Evolutionary conservation across 129 eudicot genomes (phyloP), one percentile per base, ranked within the genome.

Genomic region (Centella asiatica): DNA sequence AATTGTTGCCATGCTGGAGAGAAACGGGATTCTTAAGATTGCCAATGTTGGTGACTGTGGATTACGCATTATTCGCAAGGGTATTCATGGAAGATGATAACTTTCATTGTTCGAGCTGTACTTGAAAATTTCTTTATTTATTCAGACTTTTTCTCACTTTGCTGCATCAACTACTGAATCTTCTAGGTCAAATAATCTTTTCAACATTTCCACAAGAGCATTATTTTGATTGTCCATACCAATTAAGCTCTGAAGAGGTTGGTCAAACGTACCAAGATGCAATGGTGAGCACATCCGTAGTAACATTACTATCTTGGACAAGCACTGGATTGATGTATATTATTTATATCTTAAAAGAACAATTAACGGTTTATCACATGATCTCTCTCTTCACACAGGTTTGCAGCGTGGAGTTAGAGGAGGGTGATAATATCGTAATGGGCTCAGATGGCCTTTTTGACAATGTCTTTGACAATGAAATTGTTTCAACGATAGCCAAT

Each of bases 371-470:
- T 17, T 72, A 25, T 29, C 57, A 39, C 10, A 40, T 57, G 18
- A 42, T 70, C 36, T 63, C 5, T 44, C 40, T 40, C 46, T 24
- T 34, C 50, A 34, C 45, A 44, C 79, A 90, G 97, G 97, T 90
- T 57, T 81, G 77, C 9, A 86, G 76, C 49, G 77, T 90, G 19
- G 84, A 90, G 66, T 64, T 81, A 47, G 44, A 60, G 69, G 81
- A 83, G 66, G 89, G 85, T 54, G 97, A 90, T 73, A 86, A 65
- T 7, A 77, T 84, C 26, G 80, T 90, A 34, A 86, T 86, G 97
- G 97, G 97, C 46, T 86, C 95, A 48, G 97, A 90, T 55, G 97
- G 97, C 69, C 97, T 90, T 60, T 90, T 90, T 28, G 95, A 90
- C 70, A 90, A 90, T 48, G 78, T 81, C 25, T 90, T 78, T 54